Base-by-base conservation (phyloP, 2,329 filamentous ascomycete species). In the Alternaria dauci region DNA sequence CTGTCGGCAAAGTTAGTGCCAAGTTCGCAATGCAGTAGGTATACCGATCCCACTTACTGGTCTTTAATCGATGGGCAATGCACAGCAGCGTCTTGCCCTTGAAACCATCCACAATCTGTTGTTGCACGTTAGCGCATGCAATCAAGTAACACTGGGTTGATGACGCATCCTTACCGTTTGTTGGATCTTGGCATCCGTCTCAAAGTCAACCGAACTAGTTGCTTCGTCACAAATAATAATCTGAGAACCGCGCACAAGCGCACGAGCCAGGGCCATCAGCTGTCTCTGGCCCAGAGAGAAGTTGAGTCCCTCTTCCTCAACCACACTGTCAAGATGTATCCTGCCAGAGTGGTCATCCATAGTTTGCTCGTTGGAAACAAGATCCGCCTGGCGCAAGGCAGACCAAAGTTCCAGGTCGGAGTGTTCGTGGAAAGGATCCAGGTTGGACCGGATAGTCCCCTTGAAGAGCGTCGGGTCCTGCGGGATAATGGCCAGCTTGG, bases 191-290 rank as follows among this genome's bases (percentile, higher is more conserved):
- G 93, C 90, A 76, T 99, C 95, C 3, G 94, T 98, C 75, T 97
- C 94, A 84, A 97, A 95, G 23, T 69, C 66, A 8, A 69, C 66
- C 14, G 55, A 61, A 48, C 66, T 69, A 0, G 95, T 99, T 1
- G 95, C 95, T 79, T 99, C 95, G 81, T 99, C 95, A 79, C 94
- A 97, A 51, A 99, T 90, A 70, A 98, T 97, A 79, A 98, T 97
- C 70, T 91, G 92, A 0, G 90, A 91, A 43, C 90, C 88, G 38
- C 94, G 89, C 5, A 98, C 94, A 2, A 99, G 87, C 0, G 95
- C 95, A 1, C 95, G 89, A 0, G 94, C 94, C 1, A 99, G 85
- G 1, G 95, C 95, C 91, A 98, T 96, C 50, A 98, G 87, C 79
- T 98, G 95, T 43, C 58, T 48, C 36, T 60, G 58, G 4, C 3